These are phyloP conservation scores for Stellera chamaejasme DNA, from an alignment of 345 rosid species.

Conservation along the genomic window DNA sequence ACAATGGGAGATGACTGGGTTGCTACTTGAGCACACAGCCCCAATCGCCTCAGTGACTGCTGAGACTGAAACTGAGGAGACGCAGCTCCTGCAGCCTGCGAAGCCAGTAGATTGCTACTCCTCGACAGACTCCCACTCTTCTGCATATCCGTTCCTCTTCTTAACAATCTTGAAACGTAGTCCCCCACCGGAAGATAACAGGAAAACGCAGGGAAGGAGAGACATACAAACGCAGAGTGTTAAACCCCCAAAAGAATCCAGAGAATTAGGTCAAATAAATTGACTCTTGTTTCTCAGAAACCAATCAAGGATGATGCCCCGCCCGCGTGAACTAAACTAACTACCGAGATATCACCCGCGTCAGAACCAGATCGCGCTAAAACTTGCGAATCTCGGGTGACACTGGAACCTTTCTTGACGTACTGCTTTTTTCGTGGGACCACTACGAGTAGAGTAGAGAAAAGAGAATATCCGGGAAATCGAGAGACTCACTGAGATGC, in stretches of 20 bases:
- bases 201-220: slow-evolving; percentile 16
- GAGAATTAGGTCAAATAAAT: too few species aligned
- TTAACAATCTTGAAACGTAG: slow-evolving; percentile 13
- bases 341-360: not conserved
- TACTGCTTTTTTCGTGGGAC: too few species aligned
- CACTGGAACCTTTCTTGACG: too few species aligned
- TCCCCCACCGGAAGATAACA: slow-evolving; percentile 17
- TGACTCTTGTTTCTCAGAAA: not conserved
- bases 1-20: slow-evolving; percentile 75
- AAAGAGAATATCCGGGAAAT: too few species aligned
- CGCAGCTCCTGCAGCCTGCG: slow-evolving; percentile 10
- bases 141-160: slow-evolving; percentile 33
- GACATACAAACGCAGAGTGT: slow-evolving; percentile 21
- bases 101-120: slow-evolving; percentile 19
- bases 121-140: slow-evolving; percentile 32
- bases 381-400: slow-evolving; percentile 1
- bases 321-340: slow-evolving; percentile 1
- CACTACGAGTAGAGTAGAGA: too few species aligned
- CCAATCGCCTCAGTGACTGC: slow-evolving; percentile 67
- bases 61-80: slow-evolving; percentile 30
- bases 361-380: slow-evolving; percentile 5
- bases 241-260: not conserved
- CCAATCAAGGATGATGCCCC: slow-evolving; percentile 3
- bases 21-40: slow-evolving; percentile 64
- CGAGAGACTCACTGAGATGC: not conserved